Evolutionary conservation across 2,329 filamentous ascomycete genomes (phyloP).

Genomic region (Exserohilum rostratum): DNA sequence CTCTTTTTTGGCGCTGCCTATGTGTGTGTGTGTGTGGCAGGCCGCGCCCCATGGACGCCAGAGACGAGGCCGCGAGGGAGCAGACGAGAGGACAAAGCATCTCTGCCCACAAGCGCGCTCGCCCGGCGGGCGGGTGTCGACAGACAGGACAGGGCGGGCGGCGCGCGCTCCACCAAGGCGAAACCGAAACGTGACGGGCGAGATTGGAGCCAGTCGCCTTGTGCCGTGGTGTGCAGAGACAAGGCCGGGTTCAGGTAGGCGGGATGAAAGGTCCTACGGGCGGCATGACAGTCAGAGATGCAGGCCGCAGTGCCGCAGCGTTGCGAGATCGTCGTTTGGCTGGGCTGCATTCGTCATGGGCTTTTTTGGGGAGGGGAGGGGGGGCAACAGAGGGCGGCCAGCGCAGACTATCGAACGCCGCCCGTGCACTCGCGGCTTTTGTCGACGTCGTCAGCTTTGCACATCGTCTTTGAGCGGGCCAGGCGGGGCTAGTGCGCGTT

Average conservation of each 20-base stretch:
- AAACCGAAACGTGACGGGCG: constrained; percentile 44
- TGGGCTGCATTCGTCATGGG: constrained; percentile 43
- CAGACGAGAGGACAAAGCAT: constrained; percentile 24
- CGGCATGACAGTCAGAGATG: constrained; percentile 41
- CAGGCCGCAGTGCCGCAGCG: constrained; percentile 33
- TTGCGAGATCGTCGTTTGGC: constrained; percentile 42
- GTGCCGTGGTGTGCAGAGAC: constrained; percentile 26
- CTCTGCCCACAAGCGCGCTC: constrained; percentile 20
- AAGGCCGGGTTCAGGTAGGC: constrained; percentile 34
- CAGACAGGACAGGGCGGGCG: not conserved
- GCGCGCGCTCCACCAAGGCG: constrained; percentile 33
- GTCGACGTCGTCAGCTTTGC: constrained; percentile 43
- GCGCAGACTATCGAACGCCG: constrained; percentile 46
- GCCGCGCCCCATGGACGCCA: not conserved
- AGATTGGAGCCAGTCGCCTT: constrained; percentile 17
- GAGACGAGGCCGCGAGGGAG: not conserved
- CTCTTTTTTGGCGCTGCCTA: constrained; percentile 31
- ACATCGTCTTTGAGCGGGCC: constrained; percentile 10
- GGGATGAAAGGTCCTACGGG: constrained; percentile 26
- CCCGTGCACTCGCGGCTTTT: constrained; percentile 36
- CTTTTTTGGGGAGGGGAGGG: constrained; percentile 15
- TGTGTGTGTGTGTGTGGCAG: constrained; percentile 2
- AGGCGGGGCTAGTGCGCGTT: constrained; percentile 23
- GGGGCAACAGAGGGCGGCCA: constrained; percentile 11
- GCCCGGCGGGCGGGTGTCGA: not conserved